These are phyloP conservation scores for Fusarium tanahbumbuense DNA, from an alignment of 2,329 filamentous ascomycete species.

Conservation along the genomic window DNA sequence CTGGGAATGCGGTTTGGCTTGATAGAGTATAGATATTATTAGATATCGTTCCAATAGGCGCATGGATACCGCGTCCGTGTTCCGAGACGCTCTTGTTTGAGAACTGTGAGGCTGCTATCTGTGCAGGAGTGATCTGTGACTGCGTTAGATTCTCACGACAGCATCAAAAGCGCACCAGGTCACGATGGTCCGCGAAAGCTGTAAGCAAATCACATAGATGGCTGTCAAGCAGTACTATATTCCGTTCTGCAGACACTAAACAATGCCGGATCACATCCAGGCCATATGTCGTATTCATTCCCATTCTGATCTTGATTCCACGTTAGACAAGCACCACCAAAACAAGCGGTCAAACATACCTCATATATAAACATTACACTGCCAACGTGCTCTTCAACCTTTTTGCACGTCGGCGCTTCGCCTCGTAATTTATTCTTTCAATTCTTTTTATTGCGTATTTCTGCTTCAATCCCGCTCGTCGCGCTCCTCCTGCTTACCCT, in stretches of 20 bases:
- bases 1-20: background rate
- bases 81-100: background rate
- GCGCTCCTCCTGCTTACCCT: conserved; percentile 50
- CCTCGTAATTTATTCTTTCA: conserved; percentile 5
- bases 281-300: conserved; percentile 4
- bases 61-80: background rate
- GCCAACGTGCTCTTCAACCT: conserved; percentile 44
- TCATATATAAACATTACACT: conserved; percentile 43
- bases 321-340: conserved; percentile 5
- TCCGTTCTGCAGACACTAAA: background rate
- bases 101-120: background rate
- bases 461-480: conserved; percentile 49
- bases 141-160: background rate
- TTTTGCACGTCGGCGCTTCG: background rate
- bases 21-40: background rate
- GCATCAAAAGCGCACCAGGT: background rate
- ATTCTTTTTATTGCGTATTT: background rate
- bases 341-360: conserved; percentile 37
- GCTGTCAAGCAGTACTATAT: background rate
- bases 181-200: background rate
- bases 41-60: background rate
- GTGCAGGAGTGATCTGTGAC: background rate
- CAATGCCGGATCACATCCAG: background rate
- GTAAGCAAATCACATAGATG: conserved; percentile 10
- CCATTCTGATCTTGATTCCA: conserved; percentile 25